phyloP scores from a whole-genome alignment of 1,284 basidiomycete species.

The Ustilago sp. region DNA sequence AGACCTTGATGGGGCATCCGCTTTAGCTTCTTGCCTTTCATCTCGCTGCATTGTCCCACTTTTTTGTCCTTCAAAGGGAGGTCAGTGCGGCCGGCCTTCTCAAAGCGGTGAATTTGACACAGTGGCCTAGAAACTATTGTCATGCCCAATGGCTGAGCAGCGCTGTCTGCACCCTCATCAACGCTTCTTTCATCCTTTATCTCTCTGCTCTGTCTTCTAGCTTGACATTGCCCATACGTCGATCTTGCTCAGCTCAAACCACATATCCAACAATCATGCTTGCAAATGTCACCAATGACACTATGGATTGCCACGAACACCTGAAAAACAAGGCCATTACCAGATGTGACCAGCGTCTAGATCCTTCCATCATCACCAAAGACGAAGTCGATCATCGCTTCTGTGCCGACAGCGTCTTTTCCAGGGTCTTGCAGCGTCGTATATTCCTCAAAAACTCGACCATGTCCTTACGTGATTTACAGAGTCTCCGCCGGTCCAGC shows the following conservation, averaged over 20 bases:
- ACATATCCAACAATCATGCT: background rate
- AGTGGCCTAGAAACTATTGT: background rate
- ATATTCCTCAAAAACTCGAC: slow-evolving; percentile 16
- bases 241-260: background rate
- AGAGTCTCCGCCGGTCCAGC: background rate
- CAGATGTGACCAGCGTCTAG: slow-evolving; percentile 21
- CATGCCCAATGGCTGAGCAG: background rate
- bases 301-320: background rate
- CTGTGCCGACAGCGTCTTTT: slow-evolving; percentile 22
- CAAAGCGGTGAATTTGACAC: background rate
- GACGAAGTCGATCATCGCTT: slow-evolving; percentile 30
- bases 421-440: slow-evolving; percentile 16
- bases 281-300: background rate
- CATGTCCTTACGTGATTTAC: slow-evolving; percentile 1
- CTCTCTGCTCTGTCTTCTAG: background rate
- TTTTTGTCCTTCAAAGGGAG: background rate
- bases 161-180: background rate
- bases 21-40: background rate
- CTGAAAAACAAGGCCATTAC: slow-evolving; percentile 8
- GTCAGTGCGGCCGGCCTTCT: background rate
- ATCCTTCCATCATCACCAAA: slow-evolving; percentile 16
- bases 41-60: background rate
- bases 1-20: background rate
- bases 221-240: background rate
- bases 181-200: background rate